Evolutionary conservation across 2,329 filamentous ascomycete genomes (phyloP).

Genomic region (Epichloe typhina): DNA sequence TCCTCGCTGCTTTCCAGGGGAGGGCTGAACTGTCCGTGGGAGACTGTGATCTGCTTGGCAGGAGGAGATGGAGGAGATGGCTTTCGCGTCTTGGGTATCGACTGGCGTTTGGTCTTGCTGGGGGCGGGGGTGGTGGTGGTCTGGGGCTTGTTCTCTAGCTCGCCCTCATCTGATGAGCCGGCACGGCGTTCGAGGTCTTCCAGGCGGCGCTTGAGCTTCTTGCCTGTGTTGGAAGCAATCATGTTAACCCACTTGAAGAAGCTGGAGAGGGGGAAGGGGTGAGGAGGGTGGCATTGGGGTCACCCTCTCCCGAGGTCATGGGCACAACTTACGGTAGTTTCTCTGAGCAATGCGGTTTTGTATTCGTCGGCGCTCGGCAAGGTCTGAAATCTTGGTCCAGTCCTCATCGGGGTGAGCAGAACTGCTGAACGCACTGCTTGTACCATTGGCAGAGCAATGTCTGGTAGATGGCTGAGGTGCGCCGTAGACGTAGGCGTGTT

Average conservation of each 20-base stretch:
- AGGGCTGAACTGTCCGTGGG: conserved; percentile 45
- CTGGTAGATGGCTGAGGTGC: conserved; percentile 32
- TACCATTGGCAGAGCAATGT: conserved; percentile 60
- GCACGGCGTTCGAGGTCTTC: conserved; percentile 75
- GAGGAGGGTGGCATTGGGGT: background rate
- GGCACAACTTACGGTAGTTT: conserved; percentile 61
- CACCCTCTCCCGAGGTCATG: no score
- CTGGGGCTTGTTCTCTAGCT: conserved; percentile 25
- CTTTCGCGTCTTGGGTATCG: conserved; percentile 12
- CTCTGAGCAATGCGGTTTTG: conserved; percentile 96
- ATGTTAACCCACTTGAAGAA: background rate
- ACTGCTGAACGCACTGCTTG: conserved; percentile 87
- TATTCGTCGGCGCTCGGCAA: conserved; percentile 85
- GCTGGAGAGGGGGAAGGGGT: no score
- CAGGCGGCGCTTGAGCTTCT: conserved; percentile 83
- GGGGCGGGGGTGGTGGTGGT: conserved; percentile 12
- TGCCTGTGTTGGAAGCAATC: conserved; percentile 39
- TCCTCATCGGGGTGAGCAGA: conserved; percentile 94
- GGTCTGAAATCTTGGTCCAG: conserved; percentile 98
- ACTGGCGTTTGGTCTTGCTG: conserved; percentile 28
- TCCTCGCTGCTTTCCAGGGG: conserved; percentile 49
- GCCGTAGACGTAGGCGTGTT: conserved; percentile 21
- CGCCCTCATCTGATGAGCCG: conserved; percentile 38
- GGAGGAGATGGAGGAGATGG: conserved; percentile 15
- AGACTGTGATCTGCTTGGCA: conserved; percentile 24